Base-by-base conservation (phyloP, 345 rosid species). In the Aquilaria sinensis region DNA sequence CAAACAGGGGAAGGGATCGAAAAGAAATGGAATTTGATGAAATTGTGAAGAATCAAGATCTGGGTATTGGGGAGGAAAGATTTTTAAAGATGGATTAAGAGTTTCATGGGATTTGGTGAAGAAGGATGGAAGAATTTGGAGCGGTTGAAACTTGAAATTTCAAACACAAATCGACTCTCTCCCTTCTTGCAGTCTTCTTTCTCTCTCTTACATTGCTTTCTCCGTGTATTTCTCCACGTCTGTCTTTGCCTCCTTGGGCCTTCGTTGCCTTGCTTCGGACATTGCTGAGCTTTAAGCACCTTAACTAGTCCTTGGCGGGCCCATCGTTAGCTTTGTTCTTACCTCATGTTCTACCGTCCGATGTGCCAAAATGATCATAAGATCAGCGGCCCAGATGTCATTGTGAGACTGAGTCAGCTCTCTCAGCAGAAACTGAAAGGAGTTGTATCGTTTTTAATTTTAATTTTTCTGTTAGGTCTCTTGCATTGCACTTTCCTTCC, bases 41-140 rank as follows among this genome's bases (percentile, higher is more conserved):
- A 68, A 67, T 15, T 1, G 33, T 47, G 9, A 10, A 5, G 84
- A 71, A 67, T 33, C 66, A 67, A 76, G 80, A 78, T 73, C 75
- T 74, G 83, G 85, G 82, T 66, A 75, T 65, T 58, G 70, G 60
- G 66, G 67, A 77, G 65, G 57, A 68, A 53, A 45, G 78, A 67
- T 6, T 74, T 80, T 11, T 33, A 58, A 60, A 72, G 58, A 47
- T 57, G 82, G 74, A 77, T 54, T 67, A 62, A 69, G 55, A 64
- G 72, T 74, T 72, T 74, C 23, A 51, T 48, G 32, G 52, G 66
- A 68, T 64, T 70, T 61, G 68, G 62, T 62, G 59, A 53, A 57
- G 66, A 48, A 68, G 60, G 67, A 45, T 69, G 52, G 70, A 69
- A 23, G 70, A 67, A 58, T 50, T 67, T 58, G 66, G 69, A 64